Evolutionary conservation across 345 rosid genomes (phyloP).

Genomic region (Eucalyptus globulus): DNA sequence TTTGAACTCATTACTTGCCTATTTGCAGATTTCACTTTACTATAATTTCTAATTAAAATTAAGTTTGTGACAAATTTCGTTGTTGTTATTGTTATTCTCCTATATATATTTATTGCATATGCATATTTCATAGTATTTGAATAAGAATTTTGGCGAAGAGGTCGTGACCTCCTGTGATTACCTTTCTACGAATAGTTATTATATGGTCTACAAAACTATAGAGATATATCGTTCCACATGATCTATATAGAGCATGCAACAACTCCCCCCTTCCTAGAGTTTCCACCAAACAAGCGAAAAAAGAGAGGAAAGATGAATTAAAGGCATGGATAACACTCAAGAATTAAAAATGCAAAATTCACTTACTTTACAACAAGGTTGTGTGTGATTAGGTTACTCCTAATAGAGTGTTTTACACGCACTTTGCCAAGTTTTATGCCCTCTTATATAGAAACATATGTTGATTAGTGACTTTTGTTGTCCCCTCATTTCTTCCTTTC

Average conservation of each 20-base stretch:
- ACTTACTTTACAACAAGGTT: neutral
- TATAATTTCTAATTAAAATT: neutral
- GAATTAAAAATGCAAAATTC: neutral
- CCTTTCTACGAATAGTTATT: neutral
- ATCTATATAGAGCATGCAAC: neutral
- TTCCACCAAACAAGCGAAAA: neutral
- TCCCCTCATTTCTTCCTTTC: neutral
- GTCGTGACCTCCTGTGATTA: neutral
- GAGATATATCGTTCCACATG: neutral
- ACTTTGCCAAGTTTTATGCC: neutral
- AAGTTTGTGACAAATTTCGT: neutral
- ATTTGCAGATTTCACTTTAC: neutral
- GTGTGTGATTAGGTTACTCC: neutral
- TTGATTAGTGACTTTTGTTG: neutral
- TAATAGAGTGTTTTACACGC: neutral
- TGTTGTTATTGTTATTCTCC: neutral
- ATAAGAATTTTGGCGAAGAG: neutral
- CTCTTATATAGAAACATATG: neutral
- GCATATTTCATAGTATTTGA: neutral
- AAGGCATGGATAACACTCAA: neutral
- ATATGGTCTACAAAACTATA: neutral
- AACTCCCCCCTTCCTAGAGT: neutral
- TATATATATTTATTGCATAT: neutral
- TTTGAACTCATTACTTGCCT: neutral
- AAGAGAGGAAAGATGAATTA: neutral